Evolutionary conservation across 371 early-diverging fungal genomes (phyloP).

Genomic region (Apophysomyces elegans): DNA sequence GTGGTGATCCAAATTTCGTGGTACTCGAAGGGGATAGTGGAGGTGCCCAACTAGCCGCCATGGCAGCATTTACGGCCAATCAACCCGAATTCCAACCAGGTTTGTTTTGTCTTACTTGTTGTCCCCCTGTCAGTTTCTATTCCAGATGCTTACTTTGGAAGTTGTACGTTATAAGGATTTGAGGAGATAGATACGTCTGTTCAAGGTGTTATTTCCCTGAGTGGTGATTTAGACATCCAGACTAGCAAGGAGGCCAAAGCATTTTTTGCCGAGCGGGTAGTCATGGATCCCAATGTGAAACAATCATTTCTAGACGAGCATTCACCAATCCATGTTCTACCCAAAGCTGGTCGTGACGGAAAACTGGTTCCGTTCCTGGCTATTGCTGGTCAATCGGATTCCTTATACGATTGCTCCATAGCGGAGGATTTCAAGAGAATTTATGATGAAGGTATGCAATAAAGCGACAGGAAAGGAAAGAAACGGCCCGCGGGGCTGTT

Average conservation of each 20-base stretch:
- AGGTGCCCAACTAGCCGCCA: constrained; percentile 72
- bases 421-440: constrained; percentile 29
- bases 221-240: constrained; percentile 50
- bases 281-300: constrained; percentile 34
- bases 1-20: constrained; percentile 30
- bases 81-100: constrained; percentile 63
- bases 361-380: constrained; percentile 38
- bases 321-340: constrained; percentile 42
- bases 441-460: constrained; percentile 38
- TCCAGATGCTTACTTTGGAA: too few relatives aligned
- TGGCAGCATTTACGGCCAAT: constrained; percentile 69
- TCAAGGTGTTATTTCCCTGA: constrained; percentile 56
- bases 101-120: neutral
- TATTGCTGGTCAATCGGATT: constrained; percentile 37
- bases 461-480: neutral
- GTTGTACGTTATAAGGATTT: constrained; percentile 45
- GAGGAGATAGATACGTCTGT: constrained; percentile 71
- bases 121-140: neutral
- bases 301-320: constrained; percentile 46
- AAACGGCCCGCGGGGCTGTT: neutral
- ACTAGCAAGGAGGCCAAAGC: constrained; percentile 19
- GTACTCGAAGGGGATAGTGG: constrained; percentile 58
- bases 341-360: constrained; percentile 19
- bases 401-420: constrained; percentile 23
- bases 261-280: constrained; percentile 42